A percentile compares a stretch with the other conserved stretches of the same genome.
phyloP scores from a whole-genome alignment of 371 early-diverging fungal species.

The Capillidium rhysosporum region DNA sequence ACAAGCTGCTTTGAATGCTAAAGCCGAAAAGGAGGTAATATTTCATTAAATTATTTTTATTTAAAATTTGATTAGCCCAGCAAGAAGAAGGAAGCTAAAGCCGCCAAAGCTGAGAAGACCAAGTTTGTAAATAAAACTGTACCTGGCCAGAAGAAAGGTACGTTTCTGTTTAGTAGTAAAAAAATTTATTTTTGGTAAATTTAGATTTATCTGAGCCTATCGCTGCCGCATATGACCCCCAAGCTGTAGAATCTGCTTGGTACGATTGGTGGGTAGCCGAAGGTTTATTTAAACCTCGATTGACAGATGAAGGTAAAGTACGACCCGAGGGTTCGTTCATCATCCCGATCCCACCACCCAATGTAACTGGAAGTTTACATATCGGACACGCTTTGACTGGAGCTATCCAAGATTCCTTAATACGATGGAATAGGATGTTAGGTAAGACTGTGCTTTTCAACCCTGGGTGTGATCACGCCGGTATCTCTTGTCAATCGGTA shows the following conservation, averaged over 20 bases:
- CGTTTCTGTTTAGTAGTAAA: slow-evolving; percentile 7
- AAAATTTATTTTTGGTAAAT: slow-evolving; percentile 2
- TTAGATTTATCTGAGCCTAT: slow-evolving; percentile 59
- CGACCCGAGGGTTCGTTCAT: slow-evolving; percentile 72
- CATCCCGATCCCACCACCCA: slow-evolving; percentile 97
- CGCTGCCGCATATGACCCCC: slow-evolving; percentile 78
- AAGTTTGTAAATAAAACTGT: slow-evolving; percentile 63
- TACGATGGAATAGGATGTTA: slow-evolving; percentile 98
- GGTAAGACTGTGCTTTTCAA: slow-evolving; percentile 90
- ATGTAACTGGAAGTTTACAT: slow-evolving; percentile 98
- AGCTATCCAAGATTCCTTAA: slow-evolving; percentile 91
- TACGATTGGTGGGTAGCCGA: slow-evolving; percentile 82
- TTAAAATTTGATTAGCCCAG: neutral
- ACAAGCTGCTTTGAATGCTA: slow-evolving; percentile 39
- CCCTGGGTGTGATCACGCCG: slow-evolving; percentile 99
- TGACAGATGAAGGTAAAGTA: slow-evolving; percentile 47
- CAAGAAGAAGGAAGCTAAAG: slow-evolving; percentile 39
- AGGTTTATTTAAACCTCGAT: slow-evolving; percentile 78
- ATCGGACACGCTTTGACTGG: slow-evolving; percentile 97
- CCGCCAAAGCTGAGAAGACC: slow-evolving; percentile 22
- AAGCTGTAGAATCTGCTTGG: slow-evolving; percentile 92
- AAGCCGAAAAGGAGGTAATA: neutral
- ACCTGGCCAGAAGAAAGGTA: slow-evolving; percentile 78
- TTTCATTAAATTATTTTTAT: too few species aligned
- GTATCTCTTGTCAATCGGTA: slow-evolving; percentile 97